Base-by-base conservation (phyloP, 2,329 filamentous ascomycete genomes). In the Penicillium sp. region DNA sequence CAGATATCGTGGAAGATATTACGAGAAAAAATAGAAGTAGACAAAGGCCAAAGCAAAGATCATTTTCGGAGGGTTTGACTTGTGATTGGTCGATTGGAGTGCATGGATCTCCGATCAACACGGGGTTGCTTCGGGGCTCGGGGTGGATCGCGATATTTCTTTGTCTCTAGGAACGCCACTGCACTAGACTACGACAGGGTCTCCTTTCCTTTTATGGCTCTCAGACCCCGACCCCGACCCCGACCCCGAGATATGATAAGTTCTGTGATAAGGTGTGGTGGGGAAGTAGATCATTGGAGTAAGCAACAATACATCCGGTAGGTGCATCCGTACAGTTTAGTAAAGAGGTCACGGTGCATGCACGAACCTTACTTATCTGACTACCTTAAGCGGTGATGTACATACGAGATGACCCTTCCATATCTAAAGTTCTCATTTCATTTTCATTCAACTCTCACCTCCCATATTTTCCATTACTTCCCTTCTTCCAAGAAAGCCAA, bases 1-100 rank as follows among this genome's bases (percentile, higher is more conserved):
- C 14, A 33, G 14, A 16, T 16, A 33, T 21, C 50, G 66, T 44
- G 68, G 69, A 2, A 68, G 62, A 55, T 69, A 69, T 57, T 68
- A 69, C 58, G 54, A 7, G 31, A 33, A 16, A 16, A 33, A 14
- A 33, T 3, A 14, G 1, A 33, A 33, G 5, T 11, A 33, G 31
- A 33, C 31, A 33, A 33, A 31, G 29, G 27, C 27, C 27, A 8
- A 29, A 29, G 29, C 29, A 14, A 33, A 7, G 5, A 33, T 33
- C 14, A 33, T 6, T 11, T 7, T 7, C 31, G 31, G 13, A 3
- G 31, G 1, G 5, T 11, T 11, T 14, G 29, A 6, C 13, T 5
- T 33, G n/a, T n/a, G 35, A 39, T 39, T 39, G 35, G 35, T 10
- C 9, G 35, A 39, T 19, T 39, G n/a, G n/a, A 2, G 35, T 39